A percentile compares a stretch with the other conserved stretches of the same genome.
Evolutionary conservation across 2,329 filamentous ascomycete species (phyloP).

Genomic region (Lecanosticta acicola): DNA sequence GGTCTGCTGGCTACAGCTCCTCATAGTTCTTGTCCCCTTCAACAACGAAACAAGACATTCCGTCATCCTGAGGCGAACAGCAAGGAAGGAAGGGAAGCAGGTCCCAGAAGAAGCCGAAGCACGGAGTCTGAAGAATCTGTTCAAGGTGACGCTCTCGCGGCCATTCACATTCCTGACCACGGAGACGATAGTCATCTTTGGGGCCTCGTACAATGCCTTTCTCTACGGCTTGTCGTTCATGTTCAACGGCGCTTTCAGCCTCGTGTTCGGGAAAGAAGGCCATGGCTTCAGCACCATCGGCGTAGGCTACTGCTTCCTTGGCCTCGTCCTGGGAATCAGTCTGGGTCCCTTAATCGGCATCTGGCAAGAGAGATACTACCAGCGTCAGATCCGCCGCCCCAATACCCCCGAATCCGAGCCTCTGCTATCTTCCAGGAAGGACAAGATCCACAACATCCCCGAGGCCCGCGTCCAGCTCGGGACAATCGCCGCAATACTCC

Average conservation of each 20-base stretch:
- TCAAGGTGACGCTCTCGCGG: conserved; percentile 40
- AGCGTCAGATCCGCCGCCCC: conserved; percentile 33
- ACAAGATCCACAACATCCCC: conserved; percentile 36
- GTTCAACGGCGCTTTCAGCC: conserved; percentile 46
- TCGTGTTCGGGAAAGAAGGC: conserved; percentile 44
- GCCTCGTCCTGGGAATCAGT: conserved; percentile 39
- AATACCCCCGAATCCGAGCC: conserved; percentile 18
- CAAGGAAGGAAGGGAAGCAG: conserved; percentile 23
- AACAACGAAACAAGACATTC: conserved; percentile 43
- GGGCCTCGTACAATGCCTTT: conserved; percentile 47
- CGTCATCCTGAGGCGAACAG: conserved; percentile 36
- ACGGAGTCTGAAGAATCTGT: conserved; percentile 35
- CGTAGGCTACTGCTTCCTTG: conserved; percentile 25
- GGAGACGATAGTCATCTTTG: conserved; percentile 46
- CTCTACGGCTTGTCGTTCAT: conserved; percentile 47
- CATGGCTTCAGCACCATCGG: conserved; percentile 27
- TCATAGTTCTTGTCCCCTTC: conserved; percentile 33
- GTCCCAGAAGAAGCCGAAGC: conserved; percentile 38
- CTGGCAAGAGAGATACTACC: conserved; percentile 43
- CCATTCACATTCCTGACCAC: conserved; percentile 45
- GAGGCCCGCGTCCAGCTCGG: conserved; percentile 42
- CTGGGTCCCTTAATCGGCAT: conserved; percentile 42
- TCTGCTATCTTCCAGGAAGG: conserved; percentile 12
- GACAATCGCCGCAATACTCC: conserved; percentile 39
- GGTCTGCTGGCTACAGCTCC: conserved; percentile 41